These are phyloP conservation scores for Tuber melanosporum DNA, from an alignment of 495 filamentous ascomycete genomes.

Conservation along the genomic window DNA sequence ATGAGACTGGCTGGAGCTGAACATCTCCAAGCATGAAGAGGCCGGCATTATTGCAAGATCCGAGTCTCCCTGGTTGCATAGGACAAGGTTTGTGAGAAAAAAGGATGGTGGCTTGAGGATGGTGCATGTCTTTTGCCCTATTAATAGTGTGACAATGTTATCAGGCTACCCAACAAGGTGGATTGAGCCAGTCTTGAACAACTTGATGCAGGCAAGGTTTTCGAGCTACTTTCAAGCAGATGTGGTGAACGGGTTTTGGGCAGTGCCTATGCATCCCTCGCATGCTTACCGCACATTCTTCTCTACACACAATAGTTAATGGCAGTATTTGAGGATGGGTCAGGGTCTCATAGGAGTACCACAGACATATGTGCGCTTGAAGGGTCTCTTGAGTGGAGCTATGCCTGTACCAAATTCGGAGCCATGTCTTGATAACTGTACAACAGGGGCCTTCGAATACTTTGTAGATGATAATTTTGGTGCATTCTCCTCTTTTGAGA, in stretches of 20 bases:
- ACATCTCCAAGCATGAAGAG: not conserved
- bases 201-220: not conserved
- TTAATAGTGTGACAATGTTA: constrained; percentile 4
- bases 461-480: no score
- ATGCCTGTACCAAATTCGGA: no score
- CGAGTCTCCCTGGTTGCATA: constrained; percentile 2
- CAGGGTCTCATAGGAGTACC: not conserved
- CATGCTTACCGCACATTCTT: constrained; percentile 20
- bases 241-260: constrained; percentile 3
- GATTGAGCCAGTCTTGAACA: constrained; percentile 8
- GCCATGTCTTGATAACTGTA: no score
- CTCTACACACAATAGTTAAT: constrained; percentile 10
- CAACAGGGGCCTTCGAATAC: no score
- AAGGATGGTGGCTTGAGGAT: not conserved
- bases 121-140: not conserved
- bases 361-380: no score
- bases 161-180: not conserved
- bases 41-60: constrained; percentile 11
- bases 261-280: not conserved
- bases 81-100: constrained; percentile 8
- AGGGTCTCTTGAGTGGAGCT: no score
- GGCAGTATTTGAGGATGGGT: constrained; percentile 5
- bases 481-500: no score
- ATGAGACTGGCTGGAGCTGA: not conserved
- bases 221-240: constrained; percentile 3